Evolutionary conservation across 306 rosid genomes (phyloP).

Genomic region (Herpetospermum pedunculosum): DNA sequence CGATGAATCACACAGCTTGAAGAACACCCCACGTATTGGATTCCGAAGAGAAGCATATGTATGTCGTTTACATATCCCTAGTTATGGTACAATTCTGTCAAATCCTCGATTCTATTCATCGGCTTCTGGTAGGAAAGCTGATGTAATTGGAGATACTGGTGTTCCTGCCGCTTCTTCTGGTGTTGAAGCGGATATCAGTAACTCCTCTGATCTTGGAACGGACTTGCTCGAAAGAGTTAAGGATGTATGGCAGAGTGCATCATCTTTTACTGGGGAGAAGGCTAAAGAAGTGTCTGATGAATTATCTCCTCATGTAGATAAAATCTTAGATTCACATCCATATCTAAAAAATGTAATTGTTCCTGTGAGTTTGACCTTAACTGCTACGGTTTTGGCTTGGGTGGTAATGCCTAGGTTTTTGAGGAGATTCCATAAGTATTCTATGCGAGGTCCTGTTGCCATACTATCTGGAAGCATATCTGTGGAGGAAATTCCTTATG

Average conservation of each 20-base stretch:
- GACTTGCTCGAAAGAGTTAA: constrained; percentile 45
- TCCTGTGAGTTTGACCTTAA: constrained; percentile 51
- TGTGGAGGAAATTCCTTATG: constrained; percentile 46
- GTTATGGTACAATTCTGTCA: constrained; percentile 13
- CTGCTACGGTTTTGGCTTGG: constrained; percentile 73
- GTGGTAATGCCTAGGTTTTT: constrained; percentile 71
- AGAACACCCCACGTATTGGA: constrained; percentile 2
- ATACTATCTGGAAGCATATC: constrained; percentile 27
- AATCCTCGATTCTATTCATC: constrained; percentile 32
- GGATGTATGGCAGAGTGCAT: constrained; percentile 48
- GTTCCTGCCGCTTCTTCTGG: constrained; percentile 41
- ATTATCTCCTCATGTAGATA: constrained; percentile 48
- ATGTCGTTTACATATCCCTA: constrained; percentile 9
- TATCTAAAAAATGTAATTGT: constrained; percentile 43
- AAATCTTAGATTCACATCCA: constrained; percentile 57
- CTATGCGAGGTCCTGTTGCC: constrained; percentile 40
- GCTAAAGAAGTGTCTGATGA: constrained; percentile 54
- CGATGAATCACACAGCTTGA: constrained; percentile 14
- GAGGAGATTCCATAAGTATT: constrained; percentile 64
- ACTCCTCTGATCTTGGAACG: constrained; percentile 24
- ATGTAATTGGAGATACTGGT: constrained; percentile 23
- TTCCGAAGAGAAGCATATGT: constrained; percentile 11
- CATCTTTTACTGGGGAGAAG: constrained; percentile 41
- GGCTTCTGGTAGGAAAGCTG: constrained; percentile 30
- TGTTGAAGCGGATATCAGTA: constrained; percentile 26